phyloP scores from a whole-genome alignment of 202 grass and related monocot genomes.

The Musa balbisiana region DNA sequence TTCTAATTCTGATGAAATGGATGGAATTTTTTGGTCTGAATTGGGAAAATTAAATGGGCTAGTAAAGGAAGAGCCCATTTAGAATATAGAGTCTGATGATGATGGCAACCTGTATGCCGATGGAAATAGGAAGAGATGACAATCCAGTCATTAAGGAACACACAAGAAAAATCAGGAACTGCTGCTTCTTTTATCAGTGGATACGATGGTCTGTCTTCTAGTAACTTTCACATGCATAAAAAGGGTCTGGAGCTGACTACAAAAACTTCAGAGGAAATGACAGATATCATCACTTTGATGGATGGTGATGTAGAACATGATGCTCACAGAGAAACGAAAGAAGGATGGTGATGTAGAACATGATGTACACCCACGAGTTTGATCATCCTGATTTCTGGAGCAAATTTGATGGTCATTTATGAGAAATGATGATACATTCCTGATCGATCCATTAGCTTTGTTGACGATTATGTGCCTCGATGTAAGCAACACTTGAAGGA shows the following conservation, averaged over 20 bases:
- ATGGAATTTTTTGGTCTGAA: slow-evolving; percentile 31
- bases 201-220: slow-evolving; percentile 11
- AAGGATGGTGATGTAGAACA: too few relatives aligned
- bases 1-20: slow-evolving; percentile 55
- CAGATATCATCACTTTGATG: slow-evolving; percentile 21
- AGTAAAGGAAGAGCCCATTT: slow-evolving; percentile 19
- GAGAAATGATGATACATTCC: too few relatives aligned
- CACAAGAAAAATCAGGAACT: neutral
- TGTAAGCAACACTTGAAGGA: too few relatives aligned
- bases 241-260: slow-evolving; percentile 25
- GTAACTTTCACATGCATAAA: slow-evolving; percentile 7
- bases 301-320: too few relatives aligned
- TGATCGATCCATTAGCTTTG: too few relatives aligned
- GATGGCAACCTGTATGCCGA: slow-evolving; percentile 4
- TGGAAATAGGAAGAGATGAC: slow-evolving; percentile 2
- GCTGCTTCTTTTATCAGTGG: slow-evolving; percentile 12
- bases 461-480: too few relatives aligned
- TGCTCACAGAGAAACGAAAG: too few relatives aligned
- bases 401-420: too few relatives aligned
- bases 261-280: slow-evolving; percentile 19
- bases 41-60: neutral
- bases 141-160: slow-evolving; percentile 1
- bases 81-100: slow-evolving; percentile 41
- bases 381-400: too few relatives aligned
- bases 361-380: neutral